phyloP scores from a whole-genome alignment of 352 stramenopile species.

The Globisporangium mamillatum region DNA sequence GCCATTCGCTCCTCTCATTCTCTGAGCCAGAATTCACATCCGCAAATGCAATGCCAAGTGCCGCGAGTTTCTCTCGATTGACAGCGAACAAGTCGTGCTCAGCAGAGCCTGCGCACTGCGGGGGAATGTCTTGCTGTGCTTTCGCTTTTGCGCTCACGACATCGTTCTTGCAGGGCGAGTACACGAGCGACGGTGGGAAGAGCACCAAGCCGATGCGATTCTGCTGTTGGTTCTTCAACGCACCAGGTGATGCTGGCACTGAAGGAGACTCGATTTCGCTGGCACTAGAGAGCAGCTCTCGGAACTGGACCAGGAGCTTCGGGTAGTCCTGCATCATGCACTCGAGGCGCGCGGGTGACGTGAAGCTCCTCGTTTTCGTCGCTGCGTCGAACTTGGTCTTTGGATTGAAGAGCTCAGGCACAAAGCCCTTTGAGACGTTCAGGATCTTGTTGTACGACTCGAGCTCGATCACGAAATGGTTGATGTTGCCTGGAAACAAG shows the following conservation, averaged over 20 bases:
- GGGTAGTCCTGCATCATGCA: constrained; percentile 84
- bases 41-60: constrained; percentile 23
- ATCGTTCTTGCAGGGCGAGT: constrained; percentile 78
- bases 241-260: neutral
- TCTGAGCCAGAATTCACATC: neutral
- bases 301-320: constrained; percentile 47
- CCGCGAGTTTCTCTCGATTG: constrained; percentile 39
- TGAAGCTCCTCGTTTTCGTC: constrained; percentile 38
- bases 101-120: constrained; percentile 60
- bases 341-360: constrained; percentile 60
- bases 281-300: constrained; percentile 10
- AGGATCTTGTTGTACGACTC: constrained; percentile 51
- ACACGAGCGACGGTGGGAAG: constrained; percentile 60
- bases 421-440: constrained; percentile 41
- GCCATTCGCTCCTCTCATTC: constrained; percentile 28
- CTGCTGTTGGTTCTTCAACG: constrained; percentile 5
- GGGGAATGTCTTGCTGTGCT: constrained; percentile 43
- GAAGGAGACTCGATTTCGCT: constrained; percentile 11
- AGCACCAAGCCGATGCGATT: constrained; percentile 41
- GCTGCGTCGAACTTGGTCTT: constrained; percentile 31
- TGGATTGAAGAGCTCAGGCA: constrained; percentile 74
- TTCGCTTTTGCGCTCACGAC: constrained; percentile 49
- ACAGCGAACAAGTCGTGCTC: constrained; percentile 64
- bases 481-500: constrained; percentile 74
- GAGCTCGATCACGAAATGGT: constrained; percentile 57